These are phyloP conservation scores for Eucalyptus regnans DNA, from an alignment of 345 rosid species.

Conservation along the genomic window DNA sequence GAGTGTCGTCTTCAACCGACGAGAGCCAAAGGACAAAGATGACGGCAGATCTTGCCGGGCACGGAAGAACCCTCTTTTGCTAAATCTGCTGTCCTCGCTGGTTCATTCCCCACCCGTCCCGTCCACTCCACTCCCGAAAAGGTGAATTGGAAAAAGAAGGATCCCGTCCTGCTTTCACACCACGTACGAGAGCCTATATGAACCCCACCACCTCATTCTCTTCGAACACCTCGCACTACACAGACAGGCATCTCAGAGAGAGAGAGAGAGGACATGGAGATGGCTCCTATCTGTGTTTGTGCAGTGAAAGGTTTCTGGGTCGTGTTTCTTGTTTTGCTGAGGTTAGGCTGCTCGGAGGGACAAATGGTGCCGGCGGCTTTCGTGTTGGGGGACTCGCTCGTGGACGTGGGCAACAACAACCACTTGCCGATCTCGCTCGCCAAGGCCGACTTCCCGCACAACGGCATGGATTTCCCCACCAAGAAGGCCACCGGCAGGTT, in stretches of 20 bases:
- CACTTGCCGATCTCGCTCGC: constrained; percentile 15
- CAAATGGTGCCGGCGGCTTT: constrained; percentile 31
- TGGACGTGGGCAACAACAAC: constrained; percentile 49
- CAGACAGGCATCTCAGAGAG: neutral
- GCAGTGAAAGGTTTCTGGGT: neutral
- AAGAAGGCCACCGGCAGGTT: constrained; percentile 44
- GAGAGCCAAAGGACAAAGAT: neutral
- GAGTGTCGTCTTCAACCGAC: neutral
- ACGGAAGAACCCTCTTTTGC: neutral
- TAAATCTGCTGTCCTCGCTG: neutral
- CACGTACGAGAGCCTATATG: neutral
- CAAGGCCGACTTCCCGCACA: constrained; percentile 34
- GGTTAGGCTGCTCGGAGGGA: neutral
- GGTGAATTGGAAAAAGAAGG: neutral
- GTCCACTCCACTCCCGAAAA: neutral
- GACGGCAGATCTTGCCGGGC: neutral
- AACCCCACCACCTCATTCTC: neutral
- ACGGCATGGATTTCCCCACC: constrained; percentile 36
- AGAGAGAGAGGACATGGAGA: neutral
- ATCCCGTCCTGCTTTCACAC: neutral
- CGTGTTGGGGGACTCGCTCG: constrained; percentile 40
- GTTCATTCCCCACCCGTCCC: neutral
- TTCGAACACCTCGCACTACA: neutral
- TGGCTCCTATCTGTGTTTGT: neutral
- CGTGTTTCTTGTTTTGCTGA: neutral